phyloP scores from a whole-genome alignment of 148 eudicot species.

The Camellia granthamiana region DNA sequence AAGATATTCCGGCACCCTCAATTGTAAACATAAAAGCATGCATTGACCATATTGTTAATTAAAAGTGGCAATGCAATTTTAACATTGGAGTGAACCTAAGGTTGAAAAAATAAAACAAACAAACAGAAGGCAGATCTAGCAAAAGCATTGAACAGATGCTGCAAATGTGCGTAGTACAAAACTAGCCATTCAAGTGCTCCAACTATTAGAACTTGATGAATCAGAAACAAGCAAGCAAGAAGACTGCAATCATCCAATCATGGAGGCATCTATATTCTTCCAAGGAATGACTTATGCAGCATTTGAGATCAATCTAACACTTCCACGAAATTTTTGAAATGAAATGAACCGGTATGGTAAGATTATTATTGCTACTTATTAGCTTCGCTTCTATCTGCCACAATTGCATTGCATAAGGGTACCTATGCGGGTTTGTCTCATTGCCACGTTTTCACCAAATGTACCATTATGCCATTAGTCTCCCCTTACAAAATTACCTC shows the following conservation, averaged over 20 bases:
- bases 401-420: not conserved
- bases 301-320: not conserved
- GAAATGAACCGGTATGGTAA: no score
- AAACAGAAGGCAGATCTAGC: not conserved
- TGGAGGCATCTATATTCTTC: not conserved
- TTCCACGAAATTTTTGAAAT: no score
- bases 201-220: not conserved
- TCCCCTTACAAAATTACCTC: not conserved
- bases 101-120: not conserved
- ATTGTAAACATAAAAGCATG: not conserved
- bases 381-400: not conserved
- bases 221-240: constrained; percentile 5
- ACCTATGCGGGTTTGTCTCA: not conserved
- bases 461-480: not conserved
- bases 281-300: not conserved
- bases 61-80: not conserved
- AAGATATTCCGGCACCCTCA: not conserved
- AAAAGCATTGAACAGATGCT: not conserved
- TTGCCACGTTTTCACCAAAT: not conserved
- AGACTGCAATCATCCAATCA: not conserved
- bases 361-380: not conserved
- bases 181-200: constrained; percentile 5
- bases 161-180: not conserved
- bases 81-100: not conserved
- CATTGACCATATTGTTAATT: not conserved